A percentile compares a stretch with the other conserved stretches of the same genome.
Evolutionary conservation across 2,329 filamentous ascomycete genomes (phyloP).

Genomic region (Boeremia exigua): DNA sequence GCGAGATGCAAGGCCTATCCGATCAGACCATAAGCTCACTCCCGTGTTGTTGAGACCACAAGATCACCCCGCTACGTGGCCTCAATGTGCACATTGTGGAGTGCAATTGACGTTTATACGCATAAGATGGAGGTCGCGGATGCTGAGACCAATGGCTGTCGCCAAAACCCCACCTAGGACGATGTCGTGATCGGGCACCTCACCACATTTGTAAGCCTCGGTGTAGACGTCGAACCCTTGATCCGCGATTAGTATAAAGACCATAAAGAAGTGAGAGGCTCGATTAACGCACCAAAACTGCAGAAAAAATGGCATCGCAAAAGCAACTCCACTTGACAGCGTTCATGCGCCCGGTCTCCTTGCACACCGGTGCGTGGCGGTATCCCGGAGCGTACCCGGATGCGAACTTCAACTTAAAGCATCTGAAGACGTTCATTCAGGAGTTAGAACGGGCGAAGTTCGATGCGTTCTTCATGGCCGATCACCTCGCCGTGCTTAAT

Average conservation of each 20-base stretch:
- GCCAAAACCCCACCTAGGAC: slow-evolving; percentile 2
- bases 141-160: background rate
- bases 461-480: slow-evolving; percentile 49
- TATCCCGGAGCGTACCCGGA: slow-evolving; percentile 62
- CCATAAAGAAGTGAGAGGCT: background rate
- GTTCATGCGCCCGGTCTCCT: slow-evolving; percentile 64
- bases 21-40: too few relatives aligned
- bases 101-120: background rate
- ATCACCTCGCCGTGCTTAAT: slow-evolving; percentile 68
- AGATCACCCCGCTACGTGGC: background rate
- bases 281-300: background rate
- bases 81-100: background rate
- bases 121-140: background rate
- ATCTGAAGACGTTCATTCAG: slow-evolving; percentile 61
- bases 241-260: background rate
- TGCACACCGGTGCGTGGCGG: slow-evolving; percentile 64
- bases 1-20: too few relatives aligned
- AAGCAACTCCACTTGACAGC: slow-evolving; percentile 57
- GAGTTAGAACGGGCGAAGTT: slow-evolving; percentile 44
- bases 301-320: slow-evolving; percentile 3
- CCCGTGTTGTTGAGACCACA: too few relatives aligned
- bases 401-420: slow-evolving; percentile 64
- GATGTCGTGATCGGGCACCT: slow-evolving; percentile 15
- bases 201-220: slow-evolving; percentile 13
- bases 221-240: background rate